Percentiles rank a stretch among this genome's conserved stretches.
These are phyloP conservation scores for Colletotrichum tabaci DNA, from an alignment of 2,329 filamentous ascomycete genomes.

Conservation along the genomic window DNA sequence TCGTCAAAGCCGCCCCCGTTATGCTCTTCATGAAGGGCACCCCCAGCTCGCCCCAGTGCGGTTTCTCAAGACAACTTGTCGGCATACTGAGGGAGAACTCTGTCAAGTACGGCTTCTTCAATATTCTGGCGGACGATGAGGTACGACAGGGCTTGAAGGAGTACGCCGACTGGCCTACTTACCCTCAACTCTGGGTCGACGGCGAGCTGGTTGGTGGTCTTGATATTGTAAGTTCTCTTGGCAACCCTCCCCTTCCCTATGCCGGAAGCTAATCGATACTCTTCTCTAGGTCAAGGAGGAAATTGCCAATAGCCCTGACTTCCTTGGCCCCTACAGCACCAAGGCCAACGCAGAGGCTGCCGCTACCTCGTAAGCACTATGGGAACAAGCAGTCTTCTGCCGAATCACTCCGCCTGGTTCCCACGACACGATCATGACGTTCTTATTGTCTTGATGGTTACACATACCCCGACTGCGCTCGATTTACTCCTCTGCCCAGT, in stretches of 20 bases:
- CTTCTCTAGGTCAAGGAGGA: conserved; percentile 88
- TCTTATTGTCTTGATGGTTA: conserved; percentile 7
- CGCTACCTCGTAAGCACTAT: conserved; percentile 48
- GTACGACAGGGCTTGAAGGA: conserved; percentile 97
- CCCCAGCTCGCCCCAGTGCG: conserved; percentile 87
- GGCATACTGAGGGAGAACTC: conserved; percentile 88
- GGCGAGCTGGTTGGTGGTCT: conserved; percentile 93
- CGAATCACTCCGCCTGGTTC: conserved; percentile 3
- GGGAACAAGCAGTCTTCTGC: neutral
- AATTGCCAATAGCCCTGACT: conserved; percentile 85
- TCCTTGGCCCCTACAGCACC: conserved; percentile 82
- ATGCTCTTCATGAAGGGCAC: conserved; percentile 99
- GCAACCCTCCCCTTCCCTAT: neutral
- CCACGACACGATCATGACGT: conserved; percentile 3
- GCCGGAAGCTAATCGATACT: conserved; percentile 11
- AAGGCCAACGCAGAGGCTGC: conserved; percentile 58
- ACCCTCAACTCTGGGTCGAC: conserved; percentile 92
- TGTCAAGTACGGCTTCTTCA: conserved; percentile 98
- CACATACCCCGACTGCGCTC: conserved; percentile 19
- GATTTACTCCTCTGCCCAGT: neutral
- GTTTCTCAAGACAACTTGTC: conserved; percentile 93
- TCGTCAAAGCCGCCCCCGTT: conserved; percentile 95
- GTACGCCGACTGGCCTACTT: conserved; percentile 98
- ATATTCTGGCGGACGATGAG: conserved; percentile 97
- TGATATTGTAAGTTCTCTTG: conserved; percentile 84